These are phyloP conservation scores for Rhizomucor pusillus DNA, from an alignment of 371 early-diverging fungal genomes.

Conservation along the genomic window DNA sequence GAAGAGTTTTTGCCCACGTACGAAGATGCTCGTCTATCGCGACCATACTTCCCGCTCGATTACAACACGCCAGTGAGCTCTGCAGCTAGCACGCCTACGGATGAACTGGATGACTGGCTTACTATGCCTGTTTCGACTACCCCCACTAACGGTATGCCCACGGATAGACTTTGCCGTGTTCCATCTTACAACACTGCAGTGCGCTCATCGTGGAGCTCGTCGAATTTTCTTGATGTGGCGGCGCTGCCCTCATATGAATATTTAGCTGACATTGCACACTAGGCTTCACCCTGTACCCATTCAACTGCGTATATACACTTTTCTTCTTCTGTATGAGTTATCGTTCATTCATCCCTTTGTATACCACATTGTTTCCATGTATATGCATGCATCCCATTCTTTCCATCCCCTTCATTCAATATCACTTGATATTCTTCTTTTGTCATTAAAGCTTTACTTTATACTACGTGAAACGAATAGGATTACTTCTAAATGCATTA, in stretches of 20 bases:
- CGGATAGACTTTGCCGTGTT: conserved; percentile 3
- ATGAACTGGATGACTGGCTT: conserved; percentile 8
- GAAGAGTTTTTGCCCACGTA: conserved; percentile 7
- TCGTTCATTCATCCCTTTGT: too few relatives aligned
- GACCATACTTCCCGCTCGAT: conserved; percentile 5
- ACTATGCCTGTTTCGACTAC: conserved; percentile 4
- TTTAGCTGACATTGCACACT: too few relatives aligned
- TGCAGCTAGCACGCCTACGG: conserved; percentile 3
- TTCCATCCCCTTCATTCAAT: too few relatives aligned
- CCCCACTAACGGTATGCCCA: neutral
- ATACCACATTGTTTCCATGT: neutral
- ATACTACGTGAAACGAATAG: too few relatives aligned
- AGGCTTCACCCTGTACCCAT: too few relatives aligned
- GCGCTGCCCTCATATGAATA: too few relatives aligned
- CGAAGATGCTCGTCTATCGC: conserved; percentile 5
- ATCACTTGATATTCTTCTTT: too few relatives aligned
- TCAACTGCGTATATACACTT: too few relatives aligned
- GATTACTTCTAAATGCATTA: too few relatives aligned
- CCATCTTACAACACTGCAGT: conserved; percentile 14
- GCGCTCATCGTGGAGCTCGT: neutral
- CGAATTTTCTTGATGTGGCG: too few relatives aligned
- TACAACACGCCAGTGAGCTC: conserved; percentile 1
- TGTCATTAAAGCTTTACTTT: too few relatives aligned
- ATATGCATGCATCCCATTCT: neutral
- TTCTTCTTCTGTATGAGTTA: neutral